phyloP scores from a whole-genome alignment of 768 basidiomycete species.

The Lyophyllum semitale region DNA sequence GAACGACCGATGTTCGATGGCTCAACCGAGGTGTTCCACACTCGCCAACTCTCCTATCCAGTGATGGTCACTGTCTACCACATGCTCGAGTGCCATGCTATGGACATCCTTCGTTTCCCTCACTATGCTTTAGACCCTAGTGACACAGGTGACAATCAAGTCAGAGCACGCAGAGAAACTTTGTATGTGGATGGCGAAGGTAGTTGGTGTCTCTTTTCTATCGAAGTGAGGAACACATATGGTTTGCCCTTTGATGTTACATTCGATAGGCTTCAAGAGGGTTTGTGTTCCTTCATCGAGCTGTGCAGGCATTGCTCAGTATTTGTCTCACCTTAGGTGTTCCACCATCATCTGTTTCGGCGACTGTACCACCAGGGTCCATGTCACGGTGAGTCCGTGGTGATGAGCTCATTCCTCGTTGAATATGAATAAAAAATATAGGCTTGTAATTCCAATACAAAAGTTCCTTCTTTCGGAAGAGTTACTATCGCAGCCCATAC shows the following conservation, averaged over 20 bases:
- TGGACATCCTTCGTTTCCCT: conserved; percentile 78
- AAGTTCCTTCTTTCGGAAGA: conserved; percentile 66
- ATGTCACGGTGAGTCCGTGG: conserved; percentile 65
- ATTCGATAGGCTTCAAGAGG: conserved; percentile 67
- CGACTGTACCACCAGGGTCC: conserved; percentile 84
- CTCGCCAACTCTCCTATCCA: conserved; percentile 86
- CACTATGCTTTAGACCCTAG: conserved; percentile 19
- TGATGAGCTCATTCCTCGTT: not conserved
- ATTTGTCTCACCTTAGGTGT: conserved; percentile 35
- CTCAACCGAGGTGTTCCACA: conserved; percentile 65
- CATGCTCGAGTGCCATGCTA: conserved; percentile 84
- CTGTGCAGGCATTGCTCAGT: not conserved
- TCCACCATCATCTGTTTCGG: conserved; percentile 42
- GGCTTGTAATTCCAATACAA: conserved; percentile 70
- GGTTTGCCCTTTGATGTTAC: conserved; percentile 89
- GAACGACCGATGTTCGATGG: conserved; percentile 24
- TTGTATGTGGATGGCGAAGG: conserved; percentile 49
- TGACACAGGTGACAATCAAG: conserved; percentile 19
- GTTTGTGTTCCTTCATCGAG: conserved; percentile 31
- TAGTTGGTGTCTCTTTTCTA: conserved; percentile 83
- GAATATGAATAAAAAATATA: conserved; percentile 27
- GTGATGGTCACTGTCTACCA: conserved; percentile 94
- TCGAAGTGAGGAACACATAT: conserved; percentile 92
- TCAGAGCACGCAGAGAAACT: conserved; percentile 26
- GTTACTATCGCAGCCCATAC: conserved; percentile 67